Conservation (phyloP, 2,329 filamentous ascomycete genomes). For the Aureobasidium vineae region DNA sequence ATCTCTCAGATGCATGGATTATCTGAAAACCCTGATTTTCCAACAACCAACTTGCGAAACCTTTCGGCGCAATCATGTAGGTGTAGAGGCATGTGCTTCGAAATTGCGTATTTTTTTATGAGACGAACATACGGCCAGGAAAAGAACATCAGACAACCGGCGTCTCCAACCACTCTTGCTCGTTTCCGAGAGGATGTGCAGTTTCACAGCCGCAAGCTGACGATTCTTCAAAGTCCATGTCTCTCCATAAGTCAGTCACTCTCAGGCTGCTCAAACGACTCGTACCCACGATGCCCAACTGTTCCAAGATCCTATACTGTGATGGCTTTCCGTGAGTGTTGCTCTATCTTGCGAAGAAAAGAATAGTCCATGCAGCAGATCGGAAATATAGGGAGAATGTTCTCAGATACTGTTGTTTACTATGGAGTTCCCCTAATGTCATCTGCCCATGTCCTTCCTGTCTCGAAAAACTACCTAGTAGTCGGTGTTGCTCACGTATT, state of each 20-base stretch:
- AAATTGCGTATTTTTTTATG: not conserved
- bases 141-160: not conserved
- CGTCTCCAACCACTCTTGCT: not conserved
- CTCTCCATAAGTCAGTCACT: not conserved
- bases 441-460: not conserved
- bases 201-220: not conserved
- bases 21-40: not conserved
- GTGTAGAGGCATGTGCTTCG: not conserved
- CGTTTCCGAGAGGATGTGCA: not conserved
- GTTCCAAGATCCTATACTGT: not conserved
- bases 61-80: not conserved
- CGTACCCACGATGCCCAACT: not conserved
- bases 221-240: not conserved
- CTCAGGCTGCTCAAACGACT: not conserved
- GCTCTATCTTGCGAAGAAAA: not conserved
- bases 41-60: not conserved
- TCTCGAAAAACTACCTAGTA: not conserved
- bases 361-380: not conserved
- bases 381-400: not conserved
- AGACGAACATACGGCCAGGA: not conserved
- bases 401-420: not conserved
- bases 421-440: not conserved
- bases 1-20: not conserved
- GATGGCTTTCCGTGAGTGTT: not conserved
- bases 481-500: not conserved